Evolutionary conservation across 805 yeast genomes (phyloP), one percentile per base, ranked within the genome.

Genomic region (Clavispora santaluciae): DNA sequence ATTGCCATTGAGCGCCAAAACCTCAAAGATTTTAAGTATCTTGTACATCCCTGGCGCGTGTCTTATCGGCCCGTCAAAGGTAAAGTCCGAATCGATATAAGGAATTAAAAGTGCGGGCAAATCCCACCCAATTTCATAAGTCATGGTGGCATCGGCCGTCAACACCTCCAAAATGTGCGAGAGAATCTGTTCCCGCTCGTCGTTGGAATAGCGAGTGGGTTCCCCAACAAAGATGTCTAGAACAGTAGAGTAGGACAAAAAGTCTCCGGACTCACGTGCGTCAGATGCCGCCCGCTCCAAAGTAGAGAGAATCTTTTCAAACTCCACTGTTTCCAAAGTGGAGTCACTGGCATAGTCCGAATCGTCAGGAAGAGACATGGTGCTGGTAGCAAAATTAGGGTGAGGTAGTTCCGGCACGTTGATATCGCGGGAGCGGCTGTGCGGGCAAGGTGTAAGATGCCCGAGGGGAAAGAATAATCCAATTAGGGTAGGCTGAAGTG

Each of bases 51-150:
- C 57, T 38, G 75, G 72, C n/a, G 70, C 59, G 21, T 55, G 43
- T 33, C 76, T 55, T 44, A 73, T 45, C 5, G 53, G 38, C 21
- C 49, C 53, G 3, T 45, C 21, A 35, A 63, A 53, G 36, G 62
- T 50, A 36, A 42, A 56, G 45, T 51, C 63, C 42, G 55, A 64
- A 45, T 66, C 79, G 52, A 83, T 56, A 56, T 73, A 85, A 8
- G 70, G 68, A 34, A 87, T 53, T 6, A 90, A 49, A 38, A 86
- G 61, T 23, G 72, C 73, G 1, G 96, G 96, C n/a, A 90, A 56
- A 59, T 90, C 97, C 97, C 97, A 90, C 2, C 95, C 95, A 45
- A 89, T 78, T 49, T 82, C 84, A 33, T 73, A 69, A 0, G 80
- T 67, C 22, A 87, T 60, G 9, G 71, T 72, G 13, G 70, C 66